A percentile compares a stretch with the other conserved stretches of the same genome.
Conservation (phyloP, 164 flowering plant genomes). For the Buxus sempervirens region DNA sequence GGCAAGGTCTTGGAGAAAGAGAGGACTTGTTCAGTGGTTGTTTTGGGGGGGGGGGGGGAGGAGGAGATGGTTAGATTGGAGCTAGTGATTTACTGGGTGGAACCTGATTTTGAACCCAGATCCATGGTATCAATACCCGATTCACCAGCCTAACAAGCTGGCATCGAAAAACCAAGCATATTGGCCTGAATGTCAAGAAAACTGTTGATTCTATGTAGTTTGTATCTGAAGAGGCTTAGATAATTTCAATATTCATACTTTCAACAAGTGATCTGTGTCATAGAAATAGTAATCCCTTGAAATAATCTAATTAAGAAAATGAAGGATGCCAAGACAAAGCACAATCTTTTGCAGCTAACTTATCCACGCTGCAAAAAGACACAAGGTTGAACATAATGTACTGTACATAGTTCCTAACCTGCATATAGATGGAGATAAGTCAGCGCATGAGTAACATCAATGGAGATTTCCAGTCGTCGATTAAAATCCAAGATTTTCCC, state of each 20-base stretch:
- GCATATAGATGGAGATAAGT: slow-evolving; percentile 85
- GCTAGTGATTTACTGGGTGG: neutral
- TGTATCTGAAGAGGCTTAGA: neutral
- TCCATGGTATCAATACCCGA: neutral
- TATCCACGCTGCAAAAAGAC: too few species aligned
- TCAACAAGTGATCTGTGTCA: neutral
- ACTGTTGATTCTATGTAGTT: neutral
- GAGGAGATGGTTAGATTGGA: too few species aligned
- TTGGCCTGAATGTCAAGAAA: neutral
- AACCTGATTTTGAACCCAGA: neutral
- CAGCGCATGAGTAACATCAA: slow-evolving; percentile 87
- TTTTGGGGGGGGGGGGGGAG: too few species aligned
- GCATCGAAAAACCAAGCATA: neutral
- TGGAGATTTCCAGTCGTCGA: slow-evolving; percentile 84
- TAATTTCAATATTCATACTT: neutral
- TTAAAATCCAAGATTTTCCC: slow-evolving; percentile 80
- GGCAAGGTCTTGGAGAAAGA: too few species aligned
- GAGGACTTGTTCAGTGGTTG: too few species aligned
- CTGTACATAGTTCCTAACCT: slow-evolving; percentile 35
- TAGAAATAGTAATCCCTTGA: neutral
- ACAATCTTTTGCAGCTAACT: too few species aligned
- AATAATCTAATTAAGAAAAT: neutral
- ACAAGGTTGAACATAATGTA: neutral
- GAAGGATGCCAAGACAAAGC: too few species aligned
- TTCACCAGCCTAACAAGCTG: neutral